These are phyloP conservation scores for Claviceps spartinae DNA, from an alignment of 2,329 filamentous ascomycete species.

Conservation along the genomic window DNA sequence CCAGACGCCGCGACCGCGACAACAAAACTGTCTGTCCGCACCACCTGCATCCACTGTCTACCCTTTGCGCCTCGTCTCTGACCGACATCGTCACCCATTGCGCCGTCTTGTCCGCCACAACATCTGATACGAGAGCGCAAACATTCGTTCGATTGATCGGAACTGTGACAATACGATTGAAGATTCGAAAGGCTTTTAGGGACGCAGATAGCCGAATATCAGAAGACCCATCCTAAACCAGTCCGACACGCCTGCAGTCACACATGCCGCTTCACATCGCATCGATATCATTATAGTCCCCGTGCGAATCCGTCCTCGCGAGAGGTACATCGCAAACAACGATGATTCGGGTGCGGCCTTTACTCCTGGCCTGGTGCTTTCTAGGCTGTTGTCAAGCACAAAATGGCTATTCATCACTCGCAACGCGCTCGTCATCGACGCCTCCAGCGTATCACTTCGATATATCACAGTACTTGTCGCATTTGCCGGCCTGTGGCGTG, in stretches of 20 bases:
- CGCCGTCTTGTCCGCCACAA: not conserved
- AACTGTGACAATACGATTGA: not conserved
- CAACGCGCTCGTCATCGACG: not conserved
- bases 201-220: not conserved
- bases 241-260: not conserved
- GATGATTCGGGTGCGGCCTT: not conserved
- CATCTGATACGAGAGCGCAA: not conserved
- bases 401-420: not conserved
- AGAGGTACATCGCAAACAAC: not conserved
- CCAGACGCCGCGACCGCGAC: not conserved
- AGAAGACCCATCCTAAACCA: not conserved
- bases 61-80: not conserved
- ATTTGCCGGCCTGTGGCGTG: conserved; percentile 1
- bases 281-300: not conserved
- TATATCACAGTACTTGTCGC: not conserved
- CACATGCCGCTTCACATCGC: not conserved
- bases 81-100: not conserved
- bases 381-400: not conserved
- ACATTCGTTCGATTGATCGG: not conserved
- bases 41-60: not conserved
- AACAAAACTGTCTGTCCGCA: too few relatives aligned
- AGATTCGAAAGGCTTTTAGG: not conserved
- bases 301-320: not conserved
- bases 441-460: not conserved
- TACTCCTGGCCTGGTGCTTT: not conserved